Percentiles rank a stretch among this genome's conserved stretches.
Evolutionary conservation across 225 moss, liverwort and hornwort genomes (phyloP).

Genomic region (Marchantia polymorpha): DNA sequence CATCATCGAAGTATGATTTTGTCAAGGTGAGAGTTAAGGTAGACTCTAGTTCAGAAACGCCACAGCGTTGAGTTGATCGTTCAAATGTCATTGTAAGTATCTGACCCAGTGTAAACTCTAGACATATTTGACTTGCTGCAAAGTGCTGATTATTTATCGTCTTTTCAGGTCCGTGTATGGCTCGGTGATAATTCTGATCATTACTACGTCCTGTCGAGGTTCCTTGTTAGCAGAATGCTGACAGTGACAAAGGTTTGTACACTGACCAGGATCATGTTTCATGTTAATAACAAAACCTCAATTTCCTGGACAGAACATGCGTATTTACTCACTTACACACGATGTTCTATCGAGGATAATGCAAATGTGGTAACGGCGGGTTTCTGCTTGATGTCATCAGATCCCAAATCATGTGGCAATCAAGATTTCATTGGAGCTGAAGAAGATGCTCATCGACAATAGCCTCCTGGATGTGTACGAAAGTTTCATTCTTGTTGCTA

Average conservation of each 20-base stretch:
- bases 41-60: not conserved
- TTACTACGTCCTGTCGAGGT: slow-evolving; percentile 89
- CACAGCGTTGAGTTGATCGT: not conserved
- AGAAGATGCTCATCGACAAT: slow-evolving; percentile 98
- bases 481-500: not conserved
- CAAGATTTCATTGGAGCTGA: slow-evolving; percentile 95
- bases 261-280: not conserved
- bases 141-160: not conserved
- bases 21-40: slow-evolving; percentile 61
- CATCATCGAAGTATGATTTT: slow-evolving; percentile 95
- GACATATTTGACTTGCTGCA: not conserved
- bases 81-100: not conserved
- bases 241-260: slow-evolving; percentile 83
- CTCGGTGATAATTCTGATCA: slow-evolving; percentile 95
- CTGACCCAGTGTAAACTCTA: not conserved
- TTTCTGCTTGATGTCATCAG: slow-evolving; percentile 43
- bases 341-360: not conserved
- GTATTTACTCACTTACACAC: not conserved
- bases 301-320: not conserved
- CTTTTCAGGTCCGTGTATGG: slow-evolving; percentile 89
- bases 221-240: slow-evolving; percentile 98
- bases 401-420: slow-evolving; percentile 94
- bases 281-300: not conserved
- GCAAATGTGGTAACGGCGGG: not conserved
- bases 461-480: slow-evolving; percentile 93